phyloP scores from a whole-genome alignment of 2,329 filamentous ascomycete species.

The Elsinoe ampelina region DNA sequence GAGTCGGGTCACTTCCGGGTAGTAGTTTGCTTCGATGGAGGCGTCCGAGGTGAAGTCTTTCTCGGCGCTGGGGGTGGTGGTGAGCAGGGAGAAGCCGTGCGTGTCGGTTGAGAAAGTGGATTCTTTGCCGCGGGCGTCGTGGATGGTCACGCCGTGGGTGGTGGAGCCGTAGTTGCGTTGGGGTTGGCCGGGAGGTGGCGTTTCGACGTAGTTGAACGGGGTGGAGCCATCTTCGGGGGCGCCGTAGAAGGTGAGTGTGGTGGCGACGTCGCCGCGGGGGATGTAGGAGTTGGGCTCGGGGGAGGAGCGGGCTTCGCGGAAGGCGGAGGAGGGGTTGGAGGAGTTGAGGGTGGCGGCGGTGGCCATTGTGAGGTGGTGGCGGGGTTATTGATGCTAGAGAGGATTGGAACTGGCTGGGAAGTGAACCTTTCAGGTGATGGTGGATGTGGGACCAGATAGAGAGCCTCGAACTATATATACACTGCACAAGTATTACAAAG shows the following conservation, averaged over 20 bases:
- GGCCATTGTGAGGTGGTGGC: constrained; percentile 29
- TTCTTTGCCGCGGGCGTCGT: constrained; percentile 67
- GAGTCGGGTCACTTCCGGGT: constrained; percentile 70
- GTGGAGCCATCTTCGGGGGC: constrained; percentile 50
- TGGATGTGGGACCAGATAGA: neutral
- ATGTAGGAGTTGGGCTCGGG: constrained; percentile 24
- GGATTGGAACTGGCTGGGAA: neutral
- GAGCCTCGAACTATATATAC: neutral
- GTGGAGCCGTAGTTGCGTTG: constrained; percentile 55
- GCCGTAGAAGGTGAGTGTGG: constrained; percentile 56
- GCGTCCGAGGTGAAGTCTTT: constrained; percentile 58
- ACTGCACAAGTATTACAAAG: neutral
- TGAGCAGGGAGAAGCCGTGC: constrained; percentile 64
- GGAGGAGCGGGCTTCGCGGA: constrained; percentile 16
- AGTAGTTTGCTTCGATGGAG: constrained; percentile 63
- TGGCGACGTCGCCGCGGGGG: constrained; percentile 52
- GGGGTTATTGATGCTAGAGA: neutral
- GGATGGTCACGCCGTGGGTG: constrained; percentile 48
- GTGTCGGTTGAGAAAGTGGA: constrained; percentile 56
- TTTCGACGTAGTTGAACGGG: constrained; percentile 54
- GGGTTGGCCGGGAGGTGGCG: constrained; percentile 50
- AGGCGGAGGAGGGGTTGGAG: constrained; percentile 21
- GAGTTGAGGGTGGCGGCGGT: constrained; percentile 29
- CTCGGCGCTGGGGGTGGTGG: constrained; percentile 46
- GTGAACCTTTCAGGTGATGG: neutral